Percentiles rank a stretch among this genome's conserved stretches.
Evolutionary conservation across 106 monocot species (phyloP).

Genomic region (Ottelia alismoides): DNA sequence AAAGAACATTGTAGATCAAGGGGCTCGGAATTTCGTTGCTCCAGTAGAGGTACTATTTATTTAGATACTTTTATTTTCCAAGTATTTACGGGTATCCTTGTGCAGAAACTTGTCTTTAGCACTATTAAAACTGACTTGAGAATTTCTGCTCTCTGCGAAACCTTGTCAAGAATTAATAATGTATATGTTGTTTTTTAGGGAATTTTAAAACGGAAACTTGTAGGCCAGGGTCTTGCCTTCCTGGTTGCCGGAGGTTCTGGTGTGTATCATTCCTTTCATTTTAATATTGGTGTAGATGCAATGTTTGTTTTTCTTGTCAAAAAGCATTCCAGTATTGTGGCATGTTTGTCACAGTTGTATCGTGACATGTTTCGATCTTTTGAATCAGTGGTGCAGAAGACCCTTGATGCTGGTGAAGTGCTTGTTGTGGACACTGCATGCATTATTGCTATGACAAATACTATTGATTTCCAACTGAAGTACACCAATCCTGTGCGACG

Average conservation of each 20-base stretch:
- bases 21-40: constrained; percentile 59
- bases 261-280: constrained; percentile 18
- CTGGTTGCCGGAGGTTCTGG: constrained; percentile 87
- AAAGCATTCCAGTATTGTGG: no score
- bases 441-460: constrained; percentile 68
- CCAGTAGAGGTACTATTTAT: no score
- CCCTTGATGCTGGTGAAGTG: constrained; percentile 63
- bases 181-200: constrained; percentile 58
- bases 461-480: constrained; percentile 58
- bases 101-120: no score
- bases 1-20: constrained; percentile 42
- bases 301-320: no score
- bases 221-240: constrained; percentile 92
- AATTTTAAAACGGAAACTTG: constrained; percentile 76
- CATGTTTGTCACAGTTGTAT: no score
- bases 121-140: no score
- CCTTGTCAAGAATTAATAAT: no score
- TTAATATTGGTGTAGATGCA: no score
- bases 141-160: no score
- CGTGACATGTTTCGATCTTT: no score
- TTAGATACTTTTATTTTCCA: no score
- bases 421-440: constrained; percentile 64
- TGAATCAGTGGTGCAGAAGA: constrained; percentile 95
- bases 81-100: no score
- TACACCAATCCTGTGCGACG: constrained; percentile 53